Base-by-base conservation (phyloP, 1,284 basidiomycete genomes). In the Mycena sp. region DNA sequence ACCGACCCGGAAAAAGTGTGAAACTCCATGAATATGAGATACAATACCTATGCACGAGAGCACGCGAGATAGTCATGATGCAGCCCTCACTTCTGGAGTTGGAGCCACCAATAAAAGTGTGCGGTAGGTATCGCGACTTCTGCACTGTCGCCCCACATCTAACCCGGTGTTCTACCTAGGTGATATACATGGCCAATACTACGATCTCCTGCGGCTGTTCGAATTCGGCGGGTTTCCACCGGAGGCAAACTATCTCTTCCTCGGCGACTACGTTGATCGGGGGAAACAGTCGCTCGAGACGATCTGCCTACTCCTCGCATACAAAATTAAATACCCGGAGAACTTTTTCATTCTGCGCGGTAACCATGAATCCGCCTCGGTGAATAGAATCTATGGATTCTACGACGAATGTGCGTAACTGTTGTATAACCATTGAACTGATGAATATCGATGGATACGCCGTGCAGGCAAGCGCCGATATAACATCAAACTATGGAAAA, bases 401-500 rank as follows among this genome's bases (percentile, higher is more conserved):
- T 96, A 96, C 78, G 95, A 97, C 76, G 95, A 97, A 86, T 96
- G 95, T 94, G 72, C 70, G 91, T 85, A 26, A 19, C 9, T 19
- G 12, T 48, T 60, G 17, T 38, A 46, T 55, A 48, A 63, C 44
- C 35, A 29, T 41, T 21, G n/a, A 50, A 38, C 43, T 67, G 30
- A 28, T 46, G 58, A 17, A 40, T 59, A 41, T 62, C 37, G 48
- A 45, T 28, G 26, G 45, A 21, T 45, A 49, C 29, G 66, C 58
- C 49, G 53, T 21, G 44, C 76, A 95, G 94, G 94, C 86, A 97
- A 97, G 85, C 93, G 95, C 74, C 88, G 95, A 74, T 96, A 96
- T 85, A 97, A 96, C 83, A 97, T 97, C 85, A 97, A 97, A 80
- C 85, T n/a, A n/a, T n/a, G n/a, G n/a, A n/a, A n/a, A n/a, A n/a